Conservation (phyloP, 108 stramenopile species). For the Nitzschia inconspicua region DNA sequence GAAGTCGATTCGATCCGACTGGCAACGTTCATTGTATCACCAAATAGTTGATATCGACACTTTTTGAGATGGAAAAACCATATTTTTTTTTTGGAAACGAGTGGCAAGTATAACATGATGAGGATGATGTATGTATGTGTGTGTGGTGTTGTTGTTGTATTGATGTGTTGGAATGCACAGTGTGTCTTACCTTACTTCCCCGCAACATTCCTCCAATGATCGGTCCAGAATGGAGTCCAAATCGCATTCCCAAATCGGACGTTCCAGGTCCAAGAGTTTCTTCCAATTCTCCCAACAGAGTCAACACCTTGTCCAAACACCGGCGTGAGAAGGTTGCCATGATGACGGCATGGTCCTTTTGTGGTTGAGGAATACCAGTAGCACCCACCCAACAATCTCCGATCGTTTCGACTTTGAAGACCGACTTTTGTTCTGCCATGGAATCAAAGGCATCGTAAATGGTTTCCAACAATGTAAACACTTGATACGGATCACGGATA, state of each 20-base stretch:
- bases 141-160: neutral
- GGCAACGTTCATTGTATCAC: conserved; percentile 59
- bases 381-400: conserved; percentile 61
- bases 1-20: conserved; percentile 60
- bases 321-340: conserved; percentile 49
- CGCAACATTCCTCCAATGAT: conserved; percentile 22
- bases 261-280: conserved; percentile 1
- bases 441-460: conserved; percentile 38
- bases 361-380: conserved; percentile 38
- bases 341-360: conserved; percentile 45
- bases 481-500: conserved; percentile 11
- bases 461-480: conserved; percentile 9
- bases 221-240: conserved; percentile 17
- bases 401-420: conserved; percentile 62
- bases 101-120: no score
- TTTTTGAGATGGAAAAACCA: no score
- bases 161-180: neutral
- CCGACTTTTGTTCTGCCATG: conserved; percentile 24
- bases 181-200: neutral
- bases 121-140: neutral
- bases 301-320: conserved; percentile 17
- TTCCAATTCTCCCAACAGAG: neutral
- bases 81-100: no score
- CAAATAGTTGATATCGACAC: conserved; percentile 40
- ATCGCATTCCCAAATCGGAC: conserved; percentile 6